Conservation (phyloP, 106 monocot species). For the Posidonia australis region DNA sequence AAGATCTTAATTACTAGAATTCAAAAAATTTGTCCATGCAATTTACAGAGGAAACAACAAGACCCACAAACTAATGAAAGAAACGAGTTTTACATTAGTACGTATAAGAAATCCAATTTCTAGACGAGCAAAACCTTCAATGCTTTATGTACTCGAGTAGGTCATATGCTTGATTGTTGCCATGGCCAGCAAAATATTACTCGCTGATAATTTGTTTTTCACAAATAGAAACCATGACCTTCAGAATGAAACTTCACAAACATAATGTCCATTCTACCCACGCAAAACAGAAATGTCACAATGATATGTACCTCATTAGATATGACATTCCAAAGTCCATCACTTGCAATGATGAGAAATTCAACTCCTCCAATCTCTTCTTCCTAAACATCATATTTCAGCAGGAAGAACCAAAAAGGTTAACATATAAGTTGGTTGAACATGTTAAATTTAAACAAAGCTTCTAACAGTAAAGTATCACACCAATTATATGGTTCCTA, state of each 20-base stretch:
- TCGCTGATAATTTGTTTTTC: not conserved
- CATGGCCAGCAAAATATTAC: not conserved
- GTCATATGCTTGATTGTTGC: not conserved
- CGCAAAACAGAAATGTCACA: not conserved
- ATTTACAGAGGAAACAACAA: too few relatives aligned
- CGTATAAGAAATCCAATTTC: too few relatives aligned
- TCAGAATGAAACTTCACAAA: not conserved
- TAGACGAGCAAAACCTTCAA: too few relatives aligned
- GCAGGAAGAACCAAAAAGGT: not conserved
- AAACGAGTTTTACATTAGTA: too few relatives aligned
- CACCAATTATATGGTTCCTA: too few relatives aligned
- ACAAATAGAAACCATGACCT: too few relatives aligned
- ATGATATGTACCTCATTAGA: slow-evolving; percentile 46
- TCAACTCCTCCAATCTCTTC: slow-evolving; percentile 61
- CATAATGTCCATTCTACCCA: not conserved
- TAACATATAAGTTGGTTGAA: too few relatives aligned
- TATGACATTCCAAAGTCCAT: slow-evolving; percentile 84
- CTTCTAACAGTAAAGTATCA: too few relatives aligned
- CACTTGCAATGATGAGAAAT: slow-evolving; percentile 82
- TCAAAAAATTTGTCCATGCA: too few relatives aligned
- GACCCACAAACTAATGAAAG: too few relatives aligned
- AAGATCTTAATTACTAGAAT: not conserved
- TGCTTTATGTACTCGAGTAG: too few relatives aligned
- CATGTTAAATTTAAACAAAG: too few relatives aligned
- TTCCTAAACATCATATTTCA: slow-evolving; percentile 28